Conservation (phyloP, 2,329 filamentous ascomycete genomes). For the Pyrenochaeta sp. region DNA sequence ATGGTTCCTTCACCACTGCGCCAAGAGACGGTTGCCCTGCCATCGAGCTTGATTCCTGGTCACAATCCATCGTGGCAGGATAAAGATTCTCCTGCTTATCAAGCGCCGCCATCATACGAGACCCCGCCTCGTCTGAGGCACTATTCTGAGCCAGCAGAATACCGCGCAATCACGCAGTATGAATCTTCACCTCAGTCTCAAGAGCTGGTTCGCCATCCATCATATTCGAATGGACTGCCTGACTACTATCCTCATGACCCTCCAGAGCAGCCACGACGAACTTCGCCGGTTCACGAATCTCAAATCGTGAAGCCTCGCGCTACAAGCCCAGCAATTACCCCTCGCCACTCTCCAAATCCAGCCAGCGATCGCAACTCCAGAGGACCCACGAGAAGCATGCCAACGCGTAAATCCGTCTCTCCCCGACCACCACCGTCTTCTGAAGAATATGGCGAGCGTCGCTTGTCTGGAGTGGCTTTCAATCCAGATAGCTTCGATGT, state of each 20-base stretch:
- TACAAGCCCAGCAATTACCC: conserved; percentile 51
- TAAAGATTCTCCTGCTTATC: conserved; percentile 30
- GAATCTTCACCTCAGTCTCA: conserved; percentile 37
- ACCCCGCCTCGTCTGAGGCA: conserved; percentile 38
- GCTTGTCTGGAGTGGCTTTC: conserved; percentile 71
- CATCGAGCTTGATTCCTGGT: conserved; percentile 42
- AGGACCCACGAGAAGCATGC: conserved; percentile 56
- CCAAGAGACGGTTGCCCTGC: conserved; percentile 35
- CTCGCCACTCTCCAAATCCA: conserved; percentile 34
- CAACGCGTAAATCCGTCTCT: conserved; percentile 75
- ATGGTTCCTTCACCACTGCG: conserved; percentile 43
- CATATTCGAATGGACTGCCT: conserved; percentile 34
- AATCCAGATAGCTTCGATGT: conserved; percentile 78
- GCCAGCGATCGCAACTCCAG: conserved; percentile 45
- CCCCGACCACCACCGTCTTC: conserved; percentile 65
- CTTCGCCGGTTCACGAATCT: conserved; percentile 46
- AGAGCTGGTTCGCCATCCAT: conserved; percentile 37
- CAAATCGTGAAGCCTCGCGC: conserved; percentile 54
- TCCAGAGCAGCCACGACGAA: conserved; percentile 44
- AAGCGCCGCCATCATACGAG: conserved; percentile 28
- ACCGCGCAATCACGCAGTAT: conserved; percentile 41
- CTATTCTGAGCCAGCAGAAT: conserved; percentile 44
- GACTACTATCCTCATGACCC: conserved; percentile 56
- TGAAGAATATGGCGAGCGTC: conserved; percentile 53
- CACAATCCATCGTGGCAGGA: conserved; percentile 33